phyloP scores from a whole-genome alignment of 805 yeast species.

The Schwanniomyces vanrijiae region DNA sequence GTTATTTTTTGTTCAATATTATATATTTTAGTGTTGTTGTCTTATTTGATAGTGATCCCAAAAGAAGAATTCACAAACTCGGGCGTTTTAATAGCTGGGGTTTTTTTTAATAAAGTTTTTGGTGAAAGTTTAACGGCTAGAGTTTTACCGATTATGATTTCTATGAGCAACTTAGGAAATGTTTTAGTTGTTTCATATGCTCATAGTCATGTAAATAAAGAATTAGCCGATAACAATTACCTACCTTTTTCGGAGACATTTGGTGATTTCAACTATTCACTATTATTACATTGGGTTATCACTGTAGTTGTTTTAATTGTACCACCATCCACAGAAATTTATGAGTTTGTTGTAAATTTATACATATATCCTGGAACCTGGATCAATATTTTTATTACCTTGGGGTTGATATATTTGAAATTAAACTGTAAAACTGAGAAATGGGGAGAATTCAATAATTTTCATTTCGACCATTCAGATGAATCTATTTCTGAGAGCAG shows the following conservation, averaged over 20 bases:
- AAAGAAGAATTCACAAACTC: slow-evolving; percentile 47
- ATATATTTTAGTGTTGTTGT: slow-evolving; percentile 56
- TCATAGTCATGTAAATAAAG: slow-evolving; percentile 58
- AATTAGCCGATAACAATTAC: slow-evolving; percentile 50
- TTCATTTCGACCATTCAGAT: background rate
- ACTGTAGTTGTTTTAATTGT: slow-evolving; percentile 52
- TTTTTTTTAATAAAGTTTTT: slow-evolving; percentile 56
- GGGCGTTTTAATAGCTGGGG: slow-evolving; percentile 66
- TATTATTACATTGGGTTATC: slow-evolving; percentile 55
- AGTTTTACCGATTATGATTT: slow-evolving; percentile 55
- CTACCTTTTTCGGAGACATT: slow-evolving; percentile 52
- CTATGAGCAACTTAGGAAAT: slow-evolving; percentile 63
- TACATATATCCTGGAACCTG: slow-evolving; percentile 66
- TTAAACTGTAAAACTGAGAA: slow-evolving; percentile 32
- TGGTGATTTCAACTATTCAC: slow-evolving; percentile 44
- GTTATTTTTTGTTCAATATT: slow-evolving; percentile 51
- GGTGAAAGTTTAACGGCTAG: slow-evolving; percentile 52
- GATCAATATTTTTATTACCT: slow-evolving; percentile 52
- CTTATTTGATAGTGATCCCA: slow-evolving; percentile 57
- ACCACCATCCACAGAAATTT: slow-evolving; percentile 65
- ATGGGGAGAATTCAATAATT: slow-evolving; percentile 37
- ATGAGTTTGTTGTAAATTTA: slow-evolving; percentile 61
- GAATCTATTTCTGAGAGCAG: background rate
- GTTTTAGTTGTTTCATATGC: slow-evolving; percentile 65
- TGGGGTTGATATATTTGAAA: slow-evolving; percentile 55